A percentile compares a stretch with the other conserved stretches of the same genome.
Evolutionary conservation across 2,329 filamentous ascomycete genomes (phyloP).

Genomic region (Diplodia sapinea): DNA sequence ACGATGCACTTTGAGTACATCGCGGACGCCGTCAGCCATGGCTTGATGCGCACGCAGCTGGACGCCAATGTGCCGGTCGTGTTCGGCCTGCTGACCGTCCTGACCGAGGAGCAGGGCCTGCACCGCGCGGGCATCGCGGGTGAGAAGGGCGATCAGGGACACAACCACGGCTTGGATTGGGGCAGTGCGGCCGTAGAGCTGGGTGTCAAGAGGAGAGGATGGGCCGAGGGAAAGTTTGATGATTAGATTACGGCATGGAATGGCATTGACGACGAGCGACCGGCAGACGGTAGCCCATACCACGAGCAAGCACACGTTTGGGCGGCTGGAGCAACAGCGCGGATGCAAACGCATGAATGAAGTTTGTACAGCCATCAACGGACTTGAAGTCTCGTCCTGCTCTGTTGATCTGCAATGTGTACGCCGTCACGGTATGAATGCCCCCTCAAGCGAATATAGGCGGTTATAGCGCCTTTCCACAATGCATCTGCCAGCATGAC

Average conservation of each 20-base stretch:
- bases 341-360: background rate
- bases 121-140: conserved; percentile 75
- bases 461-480: background rate
- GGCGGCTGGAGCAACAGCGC: background rate
- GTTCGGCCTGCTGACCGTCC: conserved; percentile 88
- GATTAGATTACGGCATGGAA: conserved; percentile 43
- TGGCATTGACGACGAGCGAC: background rate
- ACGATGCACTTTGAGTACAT: conserved; percentile 99
- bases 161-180: conserved; percentile 98
- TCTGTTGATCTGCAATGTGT: background rate
- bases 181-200: conserved; percentile 92
- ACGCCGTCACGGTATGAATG: background rate
- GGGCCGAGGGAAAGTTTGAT: conserved; percentile 72
- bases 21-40: conserved; percentile 85
- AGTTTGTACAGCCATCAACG: background rate
- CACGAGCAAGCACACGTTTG: background rate
- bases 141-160: conserved; percentile 57
- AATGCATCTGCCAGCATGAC: background rate
- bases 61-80: conserved; percentile 88
- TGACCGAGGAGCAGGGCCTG: conserved; percentile 86
- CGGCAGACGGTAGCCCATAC: background rate
- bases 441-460: background rate
- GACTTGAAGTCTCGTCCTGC: background rate
- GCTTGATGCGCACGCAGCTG: conserved; percentile 91
- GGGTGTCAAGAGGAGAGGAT: conserved; percentile 83